Conservation (phyloP, 768 basidiomycete genomes). For the Pisolithus tinctorius region DNA sequence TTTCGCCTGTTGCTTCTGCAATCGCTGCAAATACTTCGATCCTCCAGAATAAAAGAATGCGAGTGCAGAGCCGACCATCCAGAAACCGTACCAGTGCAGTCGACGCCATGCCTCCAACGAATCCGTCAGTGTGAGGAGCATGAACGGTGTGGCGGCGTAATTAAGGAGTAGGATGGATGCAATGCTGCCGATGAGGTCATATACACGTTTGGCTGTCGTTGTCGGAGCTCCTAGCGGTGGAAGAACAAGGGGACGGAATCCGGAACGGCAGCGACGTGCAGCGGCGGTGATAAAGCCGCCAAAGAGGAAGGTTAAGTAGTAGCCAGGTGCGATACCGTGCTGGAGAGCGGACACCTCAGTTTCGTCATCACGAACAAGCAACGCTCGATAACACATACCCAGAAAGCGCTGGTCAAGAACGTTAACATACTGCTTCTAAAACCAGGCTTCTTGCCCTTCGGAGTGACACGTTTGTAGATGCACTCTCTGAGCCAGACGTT, state of each 20-base stretch:
- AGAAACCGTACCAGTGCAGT: constrained; percentile 77
- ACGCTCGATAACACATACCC: constrained; percentile 49
- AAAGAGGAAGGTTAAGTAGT: constrained; percentile 87
- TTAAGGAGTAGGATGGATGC: constrained; percentile 64
- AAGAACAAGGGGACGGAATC: constrained; percentile 81
- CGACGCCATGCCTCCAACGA: constrained; percentile 65
- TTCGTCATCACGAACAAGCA: too few species aligned
- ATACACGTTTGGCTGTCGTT: constrained; percentile 46
- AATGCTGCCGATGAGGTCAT: constrained; percentile 64
- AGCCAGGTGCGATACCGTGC: constrained; percentile 90
- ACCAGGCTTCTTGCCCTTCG: constrained; percentile 89
- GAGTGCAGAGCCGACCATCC: constrained; percentile 55
- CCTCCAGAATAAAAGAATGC: constrained; percentile 80
- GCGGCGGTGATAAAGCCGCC: constrained; percentile 81
- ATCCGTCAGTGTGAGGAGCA: constrained; percentile 58
- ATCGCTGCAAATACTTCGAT: constrained; percentile 37
- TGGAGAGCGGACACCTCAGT: constrained; percentile 20
- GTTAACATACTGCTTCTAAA: constrained; percentile 88
- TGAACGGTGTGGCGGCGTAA: constrained; percentile 79
- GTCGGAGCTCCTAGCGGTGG: constrained; percentile 37
- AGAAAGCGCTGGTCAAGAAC: constrained; percentile 92
- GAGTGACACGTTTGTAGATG: constrained; percentile 93
- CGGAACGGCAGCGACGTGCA: constrained; percentile 67
- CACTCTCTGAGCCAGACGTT: constrained; percentile 97
- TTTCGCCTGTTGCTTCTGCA: constrained; percentile 35